Base-by-base conservation (phyloP, 192 early-diverging fungal genomes). In the Geranomyces variabilis region DNA sequence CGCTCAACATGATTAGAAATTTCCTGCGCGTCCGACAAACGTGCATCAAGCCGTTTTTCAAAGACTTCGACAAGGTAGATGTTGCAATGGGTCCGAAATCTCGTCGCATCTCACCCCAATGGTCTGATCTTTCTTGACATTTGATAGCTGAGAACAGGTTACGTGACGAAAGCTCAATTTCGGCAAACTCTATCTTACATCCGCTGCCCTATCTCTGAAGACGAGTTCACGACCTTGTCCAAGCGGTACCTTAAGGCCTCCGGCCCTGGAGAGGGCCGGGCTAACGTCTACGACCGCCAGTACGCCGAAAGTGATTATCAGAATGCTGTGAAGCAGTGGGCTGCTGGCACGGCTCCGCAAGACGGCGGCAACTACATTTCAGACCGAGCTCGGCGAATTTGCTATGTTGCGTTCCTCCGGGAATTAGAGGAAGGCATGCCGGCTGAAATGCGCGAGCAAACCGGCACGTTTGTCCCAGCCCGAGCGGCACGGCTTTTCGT, bases 31-130 rank as follows among this genome's bases (percentile, higher is more conserved):
- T 80, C n/a, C 61, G 83, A 7, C 79, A 85, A 34, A 77, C 67
- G 0, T 76, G 75, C 69, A 49, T 85, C 51, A 87, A 87, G 46
- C 85, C 83, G 15, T 87, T 85, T 69, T 87, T 87, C 67, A 74
- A 71, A 29, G 85, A 87, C 55, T 87, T 83, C 66, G 85, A 87
- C 67, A 83, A 80, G 67, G 72, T 84, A 51, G 36, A 2, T 10
- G 31, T 34, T 30, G 0, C 21, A 22, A 41, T 7, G 36, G n/a
- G n/a, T n/a, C n/a, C n/a, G n/a, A n/a, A n/a, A n/a, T n/a, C n/a
- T 41, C 10, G 3, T 41, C 10, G 36, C 36, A 3, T 7, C 36
- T 41, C 36, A 3, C 36, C 10, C 5, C 10, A 41, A 41, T 41
- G 36, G 3, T 41, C 36, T 41, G 10, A 41, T 41, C 10, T 41